phyloP scores from a whole-genome alignment of 1,284 basidiomycete species.

The Sphagnurus paluster region DNA sequence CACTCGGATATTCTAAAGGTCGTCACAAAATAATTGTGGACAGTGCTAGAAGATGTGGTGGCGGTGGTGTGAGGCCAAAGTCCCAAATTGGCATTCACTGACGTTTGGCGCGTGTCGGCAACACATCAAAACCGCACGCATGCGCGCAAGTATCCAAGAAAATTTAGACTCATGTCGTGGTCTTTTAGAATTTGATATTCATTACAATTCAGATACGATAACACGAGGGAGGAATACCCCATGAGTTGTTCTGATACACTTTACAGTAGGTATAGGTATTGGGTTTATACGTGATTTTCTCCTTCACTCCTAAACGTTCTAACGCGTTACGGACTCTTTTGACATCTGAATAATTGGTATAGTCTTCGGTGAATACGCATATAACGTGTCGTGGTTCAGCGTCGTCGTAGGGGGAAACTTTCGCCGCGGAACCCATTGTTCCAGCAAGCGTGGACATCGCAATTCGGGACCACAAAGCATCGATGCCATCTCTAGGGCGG shows the following conservation, averaged over 20 bases:
- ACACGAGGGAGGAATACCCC: conserved; percentile 9
- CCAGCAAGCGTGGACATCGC: conserved; percentile 14
- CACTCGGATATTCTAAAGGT: no score
- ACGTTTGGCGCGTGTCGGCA: no score
- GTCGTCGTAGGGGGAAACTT: conserved; percentile 8
- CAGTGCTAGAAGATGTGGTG: no score
- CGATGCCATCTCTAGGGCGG: not conserved
- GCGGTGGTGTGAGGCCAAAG: no score
- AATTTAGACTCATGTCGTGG: no score
- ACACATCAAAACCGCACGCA: not conserved
- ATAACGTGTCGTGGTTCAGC: conserved; percentile 5
- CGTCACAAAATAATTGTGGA: no score
- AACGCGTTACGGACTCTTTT: conserved; percentile 13
- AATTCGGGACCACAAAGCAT: conserved; percentile 12
- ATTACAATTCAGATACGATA: conserved; percentile 5
- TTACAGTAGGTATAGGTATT: conserved; percentile 12
- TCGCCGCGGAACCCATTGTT: conserved; percentile 12
- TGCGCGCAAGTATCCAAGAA: no score
- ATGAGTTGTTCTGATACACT: conserved; percentile 7
- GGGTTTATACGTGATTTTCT: conserved; percentile 14
- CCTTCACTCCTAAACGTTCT: conserved; percentile 12
- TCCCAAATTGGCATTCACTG: no score
- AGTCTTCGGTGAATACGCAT: conserved; percentile 14
- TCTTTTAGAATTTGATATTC: no score
- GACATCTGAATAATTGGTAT: conserved; percentile 6